Conservation (phyloP, 495 filamentous ascomycete genomes). For the Polyplosphaeria fusca region DNA sequence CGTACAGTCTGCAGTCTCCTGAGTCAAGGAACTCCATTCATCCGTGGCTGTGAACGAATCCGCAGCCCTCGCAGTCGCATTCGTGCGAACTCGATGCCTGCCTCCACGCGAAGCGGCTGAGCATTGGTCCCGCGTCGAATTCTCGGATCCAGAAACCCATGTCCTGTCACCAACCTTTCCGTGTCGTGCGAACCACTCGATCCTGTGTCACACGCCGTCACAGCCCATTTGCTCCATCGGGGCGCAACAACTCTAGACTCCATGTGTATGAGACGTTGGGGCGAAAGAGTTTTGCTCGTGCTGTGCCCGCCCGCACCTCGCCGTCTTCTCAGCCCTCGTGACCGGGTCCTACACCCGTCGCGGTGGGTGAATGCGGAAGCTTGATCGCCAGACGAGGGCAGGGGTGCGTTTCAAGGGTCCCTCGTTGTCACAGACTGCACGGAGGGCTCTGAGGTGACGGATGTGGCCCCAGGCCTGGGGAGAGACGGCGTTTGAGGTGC, state of each 20-base stretch:
- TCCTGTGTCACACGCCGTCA: neutral
- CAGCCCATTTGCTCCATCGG: neutral
- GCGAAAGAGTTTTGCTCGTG: too few relatives aligned
- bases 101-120: neutral
- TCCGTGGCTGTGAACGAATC: neutral
- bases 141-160: neutral
- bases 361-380: too few relatives aligned
- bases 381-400: conserved; percentile 9
- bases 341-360: too few relatives aligned
- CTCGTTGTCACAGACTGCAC: neutral
- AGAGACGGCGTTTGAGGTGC: neutral
- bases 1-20: neutral
- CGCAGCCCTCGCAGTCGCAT: neutral
- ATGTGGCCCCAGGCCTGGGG: neutral
- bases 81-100: too few relatives aligned
- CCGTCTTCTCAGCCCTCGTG: too few relatives aligned
- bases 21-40: neutral
- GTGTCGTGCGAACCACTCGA: neutral
- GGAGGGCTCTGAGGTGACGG: neutral
- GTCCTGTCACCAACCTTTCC: neutral
- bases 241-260: neutral
- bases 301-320: too few relatives aligned
- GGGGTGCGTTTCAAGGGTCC: conserved; percentile 23
- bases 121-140: neutral
- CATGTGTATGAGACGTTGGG: too few relatives aligned